Conservation (phyloP, 768 basidiomycete species). For the Psilocybe cyanescens region DNA sequence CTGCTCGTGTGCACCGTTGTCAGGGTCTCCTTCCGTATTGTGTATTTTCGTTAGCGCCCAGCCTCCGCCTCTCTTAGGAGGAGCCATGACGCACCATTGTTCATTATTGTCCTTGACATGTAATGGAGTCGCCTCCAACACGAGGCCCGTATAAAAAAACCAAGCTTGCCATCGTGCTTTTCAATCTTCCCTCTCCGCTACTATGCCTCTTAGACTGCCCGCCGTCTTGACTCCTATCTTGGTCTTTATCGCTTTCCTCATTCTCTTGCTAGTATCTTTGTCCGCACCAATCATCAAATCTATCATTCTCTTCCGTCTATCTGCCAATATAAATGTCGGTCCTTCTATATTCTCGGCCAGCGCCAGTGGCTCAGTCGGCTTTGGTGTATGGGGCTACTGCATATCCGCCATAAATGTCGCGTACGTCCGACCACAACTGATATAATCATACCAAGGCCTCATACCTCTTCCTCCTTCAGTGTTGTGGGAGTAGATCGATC, state of each 20-base stretch:
- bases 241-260: constrained; percentile 56
- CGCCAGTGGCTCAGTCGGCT: constrained; percentile 42
- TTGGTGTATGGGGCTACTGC: constrained; percentile 73
- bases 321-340: constrained; percentile 29
- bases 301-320: constrained; percentile 59
- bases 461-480: constrained; percentile 28
- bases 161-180: background rate
- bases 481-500: constrained; percentile 43
- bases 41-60: constrained; percentile 23
- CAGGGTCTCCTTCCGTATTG: constrained; percentile 7
- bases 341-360: constrained; percentile 36
- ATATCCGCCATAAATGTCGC: constrained; percentile 46
- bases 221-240: constrained; percentile 41
- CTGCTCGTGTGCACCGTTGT: constrained; percentile 2
- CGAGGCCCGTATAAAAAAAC: constrained; percentile 7
- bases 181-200: background rate
- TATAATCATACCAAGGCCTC: background rate
- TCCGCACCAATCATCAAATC: constrained; percentile 61
- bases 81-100: background rate
- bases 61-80: constrained; percentile 2
- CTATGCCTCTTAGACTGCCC: constrained; percentile 24
- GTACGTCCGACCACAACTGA: constrained; percentile 30
- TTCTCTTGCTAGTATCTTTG: constrained; percentile 64
- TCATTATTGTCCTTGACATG: constrained; percentile 23
- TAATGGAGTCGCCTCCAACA: constrained; percentile 15